Percentiles rank a stretch among this genome's conserved stretches.
Conservation (phyloP, 805 yeast species). For the Kuraishia cidri region DNA sequence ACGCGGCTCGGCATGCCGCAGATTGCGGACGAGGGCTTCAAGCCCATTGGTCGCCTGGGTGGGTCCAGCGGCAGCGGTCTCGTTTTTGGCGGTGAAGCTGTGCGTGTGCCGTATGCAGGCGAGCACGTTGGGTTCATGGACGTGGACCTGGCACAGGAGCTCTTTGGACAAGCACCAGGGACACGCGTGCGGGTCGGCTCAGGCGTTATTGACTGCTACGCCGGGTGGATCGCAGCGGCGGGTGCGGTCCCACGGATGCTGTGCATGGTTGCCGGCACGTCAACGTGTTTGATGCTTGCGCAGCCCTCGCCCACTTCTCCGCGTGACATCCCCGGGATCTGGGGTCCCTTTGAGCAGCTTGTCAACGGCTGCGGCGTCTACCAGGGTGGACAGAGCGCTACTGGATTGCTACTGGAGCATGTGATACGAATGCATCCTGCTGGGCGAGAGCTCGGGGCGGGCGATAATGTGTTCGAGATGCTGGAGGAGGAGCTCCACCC, state of each 20-base stretch:
- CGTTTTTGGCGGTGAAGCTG: no score
- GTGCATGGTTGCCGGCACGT: conserved; percentile 53
- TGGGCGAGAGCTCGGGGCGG: conserved; percentile 6
- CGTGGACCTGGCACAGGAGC: no score
- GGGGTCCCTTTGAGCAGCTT: conserved; percentile 50
- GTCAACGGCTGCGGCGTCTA: conserved; percentile 23
- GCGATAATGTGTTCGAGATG: conserved; percentile 4
- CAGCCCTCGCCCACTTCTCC: conserved; percentile 7
- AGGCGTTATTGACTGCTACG: conserved; percentile 55
- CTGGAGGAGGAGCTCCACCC: no score
- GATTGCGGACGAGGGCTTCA: conserved; percentile 7
- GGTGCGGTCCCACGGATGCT: conserved; percentile 17
- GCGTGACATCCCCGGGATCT: conserved; percentile 32
- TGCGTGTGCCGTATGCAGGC: no score
- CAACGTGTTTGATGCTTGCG: conserved; percentile 41
- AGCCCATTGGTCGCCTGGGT: conserved; percentile 22
- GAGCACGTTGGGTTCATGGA: no score
- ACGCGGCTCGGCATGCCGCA: conserved; percentile 10
- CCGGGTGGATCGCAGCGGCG: conserved; percentile 38
- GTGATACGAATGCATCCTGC: conserved; percentile 34
- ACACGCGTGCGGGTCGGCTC: no score
- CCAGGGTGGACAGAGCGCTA: conserved; percentile 51
- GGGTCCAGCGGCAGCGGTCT: not conserved
- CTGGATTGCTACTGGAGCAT: conserved; percentile 44
- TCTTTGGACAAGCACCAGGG: no score